Evolutionary conservation across 2,329 filamentous ascomycete species (phyloP).

Genomic region (Penicillium nordicum): DNA sequence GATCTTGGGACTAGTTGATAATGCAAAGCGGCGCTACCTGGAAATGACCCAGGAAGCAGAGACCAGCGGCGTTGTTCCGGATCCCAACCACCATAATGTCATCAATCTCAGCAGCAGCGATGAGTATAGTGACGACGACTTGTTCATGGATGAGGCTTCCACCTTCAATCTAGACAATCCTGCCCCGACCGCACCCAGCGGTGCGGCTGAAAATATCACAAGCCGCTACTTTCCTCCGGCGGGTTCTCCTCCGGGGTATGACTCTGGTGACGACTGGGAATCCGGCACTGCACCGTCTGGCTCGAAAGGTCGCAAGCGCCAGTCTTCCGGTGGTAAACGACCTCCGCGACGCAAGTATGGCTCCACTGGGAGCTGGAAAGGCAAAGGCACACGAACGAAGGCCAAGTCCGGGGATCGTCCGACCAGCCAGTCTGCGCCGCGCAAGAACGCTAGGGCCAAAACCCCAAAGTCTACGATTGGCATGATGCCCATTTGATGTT

Average conservation of each 20-base stretch:
- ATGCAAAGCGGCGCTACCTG: constrained; percentile 41
- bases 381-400: constrained; percentile 25
- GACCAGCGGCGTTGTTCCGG: constrained; percentile 48
- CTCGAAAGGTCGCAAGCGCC: constrained; percentile 26
- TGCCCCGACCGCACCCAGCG: constrained; percentile 12
- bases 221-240: constrained; percentile 36
- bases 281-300: constrained; percentile 15
- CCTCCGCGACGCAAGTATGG: constrained; percentile 26
- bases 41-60: constrained; percentile 45
- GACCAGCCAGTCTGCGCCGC: constrained; percentile 19
- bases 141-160: constrained; percentile 29
- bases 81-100: constrained; percentile 47
- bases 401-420: constrained; percentile 22
- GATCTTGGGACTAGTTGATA: constrained; percentile 43
- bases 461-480: constrained; percentile 31
- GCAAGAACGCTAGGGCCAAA: constrained; percentile 27
- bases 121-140: constrained; percentile 37
- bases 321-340: constrained; percentile 20
- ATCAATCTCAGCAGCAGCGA: constrained; percentile 44
- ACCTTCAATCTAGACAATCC: constrained; percentile 23
- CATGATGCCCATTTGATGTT: constrained; percentile 39
- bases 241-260: constrained; percentile 18
- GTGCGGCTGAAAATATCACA: constrained; percentile 23
- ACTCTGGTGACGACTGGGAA: constrained; percentile 24
- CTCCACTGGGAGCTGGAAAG: constrained; percentile 21